Evolutionary conservation across 441 rosid genomes (phyloP).

Genomic region (Metrosideros polymorpha): DNA sequence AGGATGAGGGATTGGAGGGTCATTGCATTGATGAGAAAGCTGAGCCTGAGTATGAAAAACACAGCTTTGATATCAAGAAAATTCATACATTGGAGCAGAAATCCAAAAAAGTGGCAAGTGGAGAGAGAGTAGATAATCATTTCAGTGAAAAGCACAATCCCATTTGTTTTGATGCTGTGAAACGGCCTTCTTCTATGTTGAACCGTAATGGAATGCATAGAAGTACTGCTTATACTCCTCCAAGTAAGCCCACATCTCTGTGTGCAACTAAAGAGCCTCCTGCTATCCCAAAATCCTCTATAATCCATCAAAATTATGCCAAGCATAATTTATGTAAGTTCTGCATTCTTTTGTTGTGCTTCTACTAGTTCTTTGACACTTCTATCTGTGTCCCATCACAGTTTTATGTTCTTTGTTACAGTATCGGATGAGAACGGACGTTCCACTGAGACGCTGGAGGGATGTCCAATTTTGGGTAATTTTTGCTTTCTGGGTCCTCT

Average conservation of each 20-base stretch:
- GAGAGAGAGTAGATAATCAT: not conserved
- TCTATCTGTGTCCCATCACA: not conserved
- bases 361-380: not conserved
- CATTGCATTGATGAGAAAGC: not conserved
- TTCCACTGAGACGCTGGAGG: constrained; percentile 45
- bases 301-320: constrained; percentile 21
- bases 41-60: not conserved
- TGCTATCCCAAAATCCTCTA: constrained; percentile 6
- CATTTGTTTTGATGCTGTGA: not conserved
- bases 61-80: not conserved
- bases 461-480: constrained; percentile 62
- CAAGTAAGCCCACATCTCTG: not conserved
- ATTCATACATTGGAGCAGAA: not conserved
- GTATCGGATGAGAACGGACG: constrained; percentile 16
- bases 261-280: not conserved
- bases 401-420: constrained; percentile 11
- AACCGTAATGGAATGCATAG: not conserved
- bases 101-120: not conserved
- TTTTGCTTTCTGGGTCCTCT: not conserved
- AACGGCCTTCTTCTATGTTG: not conserved
- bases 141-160: not conserved
- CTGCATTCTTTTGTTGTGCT: not conserved
- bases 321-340: constrained; percentile 24
- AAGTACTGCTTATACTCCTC: not conserved
- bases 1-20: not conserved